Evolutionary conservation across 192 early-diverging fungal genomes (phyloP).

Genomic region (Blastocladiella britannica): DNA sequence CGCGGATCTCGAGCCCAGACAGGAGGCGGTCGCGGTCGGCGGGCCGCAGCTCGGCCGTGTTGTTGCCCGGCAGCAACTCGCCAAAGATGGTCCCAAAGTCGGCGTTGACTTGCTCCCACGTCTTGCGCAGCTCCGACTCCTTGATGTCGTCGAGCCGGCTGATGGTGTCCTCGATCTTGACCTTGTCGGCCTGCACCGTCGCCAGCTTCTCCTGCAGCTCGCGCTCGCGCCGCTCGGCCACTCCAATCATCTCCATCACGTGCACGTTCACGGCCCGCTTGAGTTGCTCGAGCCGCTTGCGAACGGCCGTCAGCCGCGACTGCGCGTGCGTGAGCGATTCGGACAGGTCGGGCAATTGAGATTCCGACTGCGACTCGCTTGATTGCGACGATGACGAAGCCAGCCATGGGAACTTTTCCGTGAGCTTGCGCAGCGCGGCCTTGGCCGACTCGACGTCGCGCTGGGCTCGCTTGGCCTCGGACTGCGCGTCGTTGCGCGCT

Average conservation of each 20-base stretch:
- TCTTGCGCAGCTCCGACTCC: slow-evolving; percentile 64
- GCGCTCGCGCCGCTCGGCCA: slow-evolving; percentile 75
- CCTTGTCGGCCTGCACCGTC: slow-evolving; percentile 78
- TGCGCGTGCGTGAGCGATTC: too few relatives aligned
- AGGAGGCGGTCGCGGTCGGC: slow-evolving; percentile 60
- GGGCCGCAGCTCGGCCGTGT: slow-evolving; percentile 59
- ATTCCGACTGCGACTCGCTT: too few relatives aligned
- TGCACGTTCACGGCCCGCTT: slow-evolving; percentile 70
- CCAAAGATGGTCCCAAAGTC: slow-evolving; percentile 95
- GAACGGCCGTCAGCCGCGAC: slow-evolving; percentile 6
- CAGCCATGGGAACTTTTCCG: too few relatives aligned
- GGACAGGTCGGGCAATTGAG: too few relatives aligned
- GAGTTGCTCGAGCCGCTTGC: slow-evolving; percentile 26
- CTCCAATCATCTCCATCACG: slow-evolving; percentile 91
- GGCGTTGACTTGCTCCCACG: slow-evolving; percentile 74
- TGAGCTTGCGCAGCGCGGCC: slow-evolving; percentile 31
- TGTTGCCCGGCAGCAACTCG: slow-evolving; percentile 75
- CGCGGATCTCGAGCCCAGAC: slow-evolving; percentile 80
- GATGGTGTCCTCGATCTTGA: slow-evolving; percentile 89
- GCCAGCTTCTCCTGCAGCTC: slow-evolving; percentile 63
- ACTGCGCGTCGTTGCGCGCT: slow-evolving; percentile 24
- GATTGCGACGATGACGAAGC: too few relatives aligned
- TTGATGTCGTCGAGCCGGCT: slow-evolving; percentile 72
- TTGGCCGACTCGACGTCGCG: slow-evolving; percentile 44
- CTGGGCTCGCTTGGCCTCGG: too few relatives aligned